Evolutionary conservation across 2,329 filamentous ascomycete genomes (phyloP), one percentile per base, ranked within the genome.

Genomic region (Fusarium nygamai): DNA sequence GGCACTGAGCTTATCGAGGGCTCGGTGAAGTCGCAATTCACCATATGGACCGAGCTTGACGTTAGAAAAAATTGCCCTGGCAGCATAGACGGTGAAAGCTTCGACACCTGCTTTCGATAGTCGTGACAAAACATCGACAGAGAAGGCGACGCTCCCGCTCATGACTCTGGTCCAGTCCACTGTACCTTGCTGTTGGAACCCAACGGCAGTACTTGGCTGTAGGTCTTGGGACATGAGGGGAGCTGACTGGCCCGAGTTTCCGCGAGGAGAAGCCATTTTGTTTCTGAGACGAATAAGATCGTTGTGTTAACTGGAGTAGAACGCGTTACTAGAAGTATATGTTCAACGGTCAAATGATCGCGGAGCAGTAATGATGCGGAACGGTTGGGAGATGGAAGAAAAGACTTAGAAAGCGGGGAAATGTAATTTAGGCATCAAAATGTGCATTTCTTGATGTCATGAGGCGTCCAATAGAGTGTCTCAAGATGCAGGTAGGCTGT

Each of bases 101-200:
- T 57, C 38, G 0, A 57, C 0, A 0, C 54, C 38, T 0, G 38
- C 38, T 5, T 5, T 33, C 1, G 38, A 57, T 2, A 57, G 1
- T 0, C 38, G 2, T 0, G 54, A 44, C 0, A 44, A 13, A 0
- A 57, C 54, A 0, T 57, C 29, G 0, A 57, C 17, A 1, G 54
- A 33, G 12, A 57, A 44, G 0, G 12, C 0, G 38, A 44, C 17
- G 0, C 12, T 27, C 4, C 54, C 54, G 7, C 38, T 44, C 0
- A 44, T 2, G 0, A 43, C 8, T 5, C 1, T 24, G 3, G 54
- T 33, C 54, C 54, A 57, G 11, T 57, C 54, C 1, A 57, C 38
- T 2, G 54, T 44, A 5, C 54, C 54, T 33, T 57, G 38, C 1
- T 57, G 22, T 0, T 57, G 54, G 0, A 57, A 57, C 0, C 54